A percentile compares a stretch with the other conserved stretches of the same genome.
Evolutionary conservation across 306 rosid genomes (phyloP).

Genomic region (Malus sylvestris): DNA sequence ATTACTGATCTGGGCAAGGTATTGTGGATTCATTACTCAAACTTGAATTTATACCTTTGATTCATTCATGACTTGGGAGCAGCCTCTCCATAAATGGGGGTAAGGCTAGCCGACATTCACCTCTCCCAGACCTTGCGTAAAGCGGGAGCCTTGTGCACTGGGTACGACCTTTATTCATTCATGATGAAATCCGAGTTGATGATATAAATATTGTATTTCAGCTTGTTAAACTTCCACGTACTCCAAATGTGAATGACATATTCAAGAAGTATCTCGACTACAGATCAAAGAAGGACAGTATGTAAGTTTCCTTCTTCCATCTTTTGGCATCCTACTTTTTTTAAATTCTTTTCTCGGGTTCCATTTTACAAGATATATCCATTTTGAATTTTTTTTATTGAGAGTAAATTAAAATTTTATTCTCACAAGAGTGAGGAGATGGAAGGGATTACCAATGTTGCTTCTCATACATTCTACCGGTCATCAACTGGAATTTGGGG

Average conservation of each 20-base stretch:
- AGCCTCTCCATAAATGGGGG: too few species aligned
- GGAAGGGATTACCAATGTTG: neutral
- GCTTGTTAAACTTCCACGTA: constrained; percentile 90
- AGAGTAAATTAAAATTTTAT: neutral
- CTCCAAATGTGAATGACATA: constrained; percentile 71
- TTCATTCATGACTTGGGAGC: too few species aligned
- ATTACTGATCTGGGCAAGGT: constrained; percentile 86
- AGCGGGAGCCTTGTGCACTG: too few species aligned
- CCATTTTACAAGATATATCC: neutral
- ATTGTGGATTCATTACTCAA: neutral
- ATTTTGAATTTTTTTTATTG: neutral
- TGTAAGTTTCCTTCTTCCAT: constrained; percentile 43
- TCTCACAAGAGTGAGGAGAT: neutral
- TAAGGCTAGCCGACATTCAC: too few species aligned
- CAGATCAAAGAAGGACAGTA: constrained; percentile 55
- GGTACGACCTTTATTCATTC: too few species aligned
- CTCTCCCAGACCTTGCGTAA: too few species aligned
- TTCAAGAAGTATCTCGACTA: constrained; percentile 57
- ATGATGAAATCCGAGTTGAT: neutral
- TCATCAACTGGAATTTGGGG: neutral
- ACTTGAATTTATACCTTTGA: neutral
- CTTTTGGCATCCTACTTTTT: neutral
- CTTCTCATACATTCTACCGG: neutral
- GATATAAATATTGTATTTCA: constrained; percentile 28
- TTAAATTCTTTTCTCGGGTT: neutral